Evolutionary conservation across 2,329 filamentous ascomycete species (phyloP), one percentile per base, ranked within the genome.

Genomic region (Fusarium sp.): DNA sequence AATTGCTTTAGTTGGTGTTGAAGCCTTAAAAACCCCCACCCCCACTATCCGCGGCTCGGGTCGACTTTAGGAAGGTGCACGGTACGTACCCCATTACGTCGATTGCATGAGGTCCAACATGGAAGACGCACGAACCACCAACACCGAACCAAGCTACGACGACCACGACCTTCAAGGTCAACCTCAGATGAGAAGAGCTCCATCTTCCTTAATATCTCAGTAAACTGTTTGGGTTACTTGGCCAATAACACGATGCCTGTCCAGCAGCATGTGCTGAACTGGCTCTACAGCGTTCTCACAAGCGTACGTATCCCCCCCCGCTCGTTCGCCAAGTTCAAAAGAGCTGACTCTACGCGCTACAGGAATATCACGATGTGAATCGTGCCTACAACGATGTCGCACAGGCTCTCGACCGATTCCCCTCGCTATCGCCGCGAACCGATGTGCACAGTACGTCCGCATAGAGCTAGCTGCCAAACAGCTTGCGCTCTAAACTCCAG

Each of bases 341-440:
- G 26, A 39, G 36, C 71, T 74, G 26, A 73, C 50, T 34, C n/a
- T 48, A 74, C 70, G 61, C 73, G 48, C 67, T 41, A 30, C 82
- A 98, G 94, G 94, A 97, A 89, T 98, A 99, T 81, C 91, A 91
- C 82, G 94, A 98, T 85, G 92, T 97, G 67, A 97, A 96, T 80
- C 92, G 95, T 70, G 94, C 95, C 61, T 98, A 98, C 85, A 93
- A 93, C 81, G 95, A 98, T 83, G 92, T 97, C 77, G 95, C 94
- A 72, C 92, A 94, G 80, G 90, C 92, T 34, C 90, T 99, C 60
- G 89, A 93, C 38, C 89, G 93, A 76, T 94, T 95, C 80, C 90
- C 94, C 13, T 93, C 94, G 5, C 87, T 99, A 28, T 89, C 92
- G 14, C 94, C 95, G 32, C 90, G 94, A 77, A 99, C 96, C 70